Evolutionary conservation across 106 monocot species (phyloP), one percentile per base, ranked within the genome.

Genomic region (Alisma plantagoaquatica): DNA sequence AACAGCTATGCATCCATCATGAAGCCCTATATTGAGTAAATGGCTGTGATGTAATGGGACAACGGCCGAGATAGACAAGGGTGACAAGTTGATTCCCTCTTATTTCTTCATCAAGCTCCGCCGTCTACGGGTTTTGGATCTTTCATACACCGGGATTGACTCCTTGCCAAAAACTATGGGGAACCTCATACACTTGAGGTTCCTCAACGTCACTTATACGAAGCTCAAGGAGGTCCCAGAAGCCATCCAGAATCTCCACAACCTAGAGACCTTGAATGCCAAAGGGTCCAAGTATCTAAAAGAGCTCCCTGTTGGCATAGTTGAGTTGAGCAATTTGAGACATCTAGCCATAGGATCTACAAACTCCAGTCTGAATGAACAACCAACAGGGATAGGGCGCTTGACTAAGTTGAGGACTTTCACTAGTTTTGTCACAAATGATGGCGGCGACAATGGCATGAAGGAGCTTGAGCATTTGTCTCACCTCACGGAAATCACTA

Each of bases 101-200:
- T n/a, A 33, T 23, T 49, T 53, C 42, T 24, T 65, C 19, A 30
- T 56, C 33, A 69, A 49, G 27, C 35, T 35, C 3, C 2, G 1
- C 26, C 23, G 31, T 7, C 31, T 78, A 11, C 43, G 73, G 14
- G 60, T 78, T 0, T 44, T 78, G 41, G 62, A 69, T 64, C 47
- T 78, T n/a, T 27, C 41, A 11, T 53, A 55, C 25, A 56, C 69
- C 12, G 38, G 46, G 10, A 69, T 78, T 1, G 47, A 43, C 22
- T 31, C 9, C 10, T 22, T 78, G 41, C 59, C 73, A 21, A 41
- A 61, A 23, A 69, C 73, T 10, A 51, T 78, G 3, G 73, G 68
- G 1, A 45, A 65, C 17, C 49, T 78, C 3, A 11, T 60, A 17
- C 78, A 79, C 30, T n/a, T 79, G n/a, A 69, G 65, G 23, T 51